Evolutionary conservation across 2,329 filamentous ascomycete genomes (phyloP).

Genomic region (Penicillium sp.): DNA sequence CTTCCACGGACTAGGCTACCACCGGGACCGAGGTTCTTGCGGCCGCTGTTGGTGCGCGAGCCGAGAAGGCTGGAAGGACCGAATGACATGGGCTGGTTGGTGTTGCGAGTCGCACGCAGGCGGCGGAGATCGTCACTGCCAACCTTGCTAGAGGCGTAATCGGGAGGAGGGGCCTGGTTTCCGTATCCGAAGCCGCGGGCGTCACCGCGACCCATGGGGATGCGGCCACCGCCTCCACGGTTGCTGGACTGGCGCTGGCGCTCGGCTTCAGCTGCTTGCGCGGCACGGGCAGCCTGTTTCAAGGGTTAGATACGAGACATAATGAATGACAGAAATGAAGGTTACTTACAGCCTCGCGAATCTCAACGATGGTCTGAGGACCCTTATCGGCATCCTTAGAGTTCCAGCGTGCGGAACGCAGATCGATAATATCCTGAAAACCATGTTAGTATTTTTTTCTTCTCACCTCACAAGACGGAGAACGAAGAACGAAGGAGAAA

Average conservation of each 20-base stretch:
- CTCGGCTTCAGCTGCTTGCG: constrained; percentile 75
- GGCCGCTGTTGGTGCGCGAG: constrained; percentile 87
- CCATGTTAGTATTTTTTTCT: constrained; percentile 8
- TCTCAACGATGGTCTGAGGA: constrained; percentile 92
- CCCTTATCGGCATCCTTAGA: constrained; percentile 92
- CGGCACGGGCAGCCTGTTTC: constrained; percentile 64
- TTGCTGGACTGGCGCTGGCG: constrained; percentile 51
- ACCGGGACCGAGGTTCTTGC: constrained; percentile 68
- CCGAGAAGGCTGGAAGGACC: constrained; percentile 85
- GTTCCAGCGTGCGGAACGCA: constrained; percentile 74
- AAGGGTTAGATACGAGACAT: constrained; percentile 10
- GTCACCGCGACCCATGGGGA: constrained; percentile 78
- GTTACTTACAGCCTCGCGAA: constrained; percentile 71
- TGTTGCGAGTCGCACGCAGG: constrained; percentile 63
- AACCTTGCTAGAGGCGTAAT: constrained; percentile 75
- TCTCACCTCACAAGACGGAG: background rate
- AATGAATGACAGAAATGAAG: background rate
- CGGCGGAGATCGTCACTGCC: constrained; percentile 88
- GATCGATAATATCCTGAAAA: constrained; percentile 72
- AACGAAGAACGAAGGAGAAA: constrained; percentile 4
- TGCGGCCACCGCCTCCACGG: constrained; percentile 67
- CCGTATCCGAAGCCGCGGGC: constrained; percentile 76
- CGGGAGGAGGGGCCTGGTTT: constrained; percentile 65
- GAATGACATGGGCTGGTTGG: constrained; percentile 64
- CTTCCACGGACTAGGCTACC: constrained; percentile 69